Conservation (phyloP, 129 eudicot species). For the Lactuca saligna region DNA sequence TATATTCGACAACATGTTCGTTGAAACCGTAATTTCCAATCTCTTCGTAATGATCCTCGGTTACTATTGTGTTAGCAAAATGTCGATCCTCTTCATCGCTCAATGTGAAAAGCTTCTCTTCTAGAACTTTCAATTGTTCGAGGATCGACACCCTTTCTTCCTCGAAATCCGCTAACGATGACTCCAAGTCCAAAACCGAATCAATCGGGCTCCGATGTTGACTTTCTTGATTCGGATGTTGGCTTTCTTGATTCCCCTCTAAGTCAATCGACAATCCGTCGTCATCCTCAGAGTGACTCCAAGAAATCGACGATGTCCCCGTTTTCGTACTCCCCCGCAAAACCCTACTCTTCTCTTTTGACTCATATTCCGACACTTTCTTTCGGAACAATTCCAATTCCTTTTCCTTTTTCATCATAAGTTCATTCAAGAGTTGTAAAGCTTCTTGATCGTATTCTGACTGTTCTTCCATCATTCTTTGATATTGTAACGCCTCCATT, state of each 20-base stretch:
- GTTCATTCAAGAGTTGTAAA: constrained; percentile 78
- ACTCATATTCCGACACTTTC: constrained; percentile 64
- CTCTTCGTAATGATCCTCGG: constrained; percentile 44
- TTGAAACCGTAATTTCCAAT: constrained; percentile 33
- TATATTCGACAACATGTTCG: constrained; percentile 22
- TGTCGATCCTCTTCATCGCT: constrained; percentile 61
- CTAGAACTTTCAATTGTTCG: constrained; percentile 73
- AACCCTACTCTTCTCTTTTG: constrained; percentile 53
- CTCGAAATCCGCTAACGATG: constrained; percentile 61
- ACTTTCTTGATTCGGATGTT: constrained; percentile 36
- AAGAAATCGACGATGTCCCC: constrained; percentile 57
- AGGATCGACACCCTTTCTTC: constrained; percentile 85
- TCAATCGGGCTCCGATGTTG: constrained; percentile 35
- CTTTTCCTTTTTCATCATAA: constrained; percentile 64
- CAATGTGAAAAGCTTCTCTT: constrained; percentile 68
- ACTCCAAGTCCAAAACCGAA: constrained; percentile 60
- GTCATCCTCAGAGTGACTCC: constrained; percentile 81
- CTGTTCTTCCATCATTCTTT: constrained; percentile 98
- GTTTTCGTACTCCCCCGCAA: constrained; percentile 45
- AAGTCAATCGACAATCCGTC: constrained; percentile 69
- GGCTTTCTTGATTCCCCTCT: constrained; percentile 35
- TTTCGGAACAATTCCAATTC: constrained; percentile 62
- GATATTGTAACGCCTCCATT: constrained; percentile 95
- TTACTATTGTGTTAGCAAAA: constrained; percentile 44
- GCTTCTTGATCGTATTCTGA: constrained; percentile 97